Base-by-base conservation (phyloP, 192 early-diverging fungal species). In the Oehlia diaphana region DNA sequence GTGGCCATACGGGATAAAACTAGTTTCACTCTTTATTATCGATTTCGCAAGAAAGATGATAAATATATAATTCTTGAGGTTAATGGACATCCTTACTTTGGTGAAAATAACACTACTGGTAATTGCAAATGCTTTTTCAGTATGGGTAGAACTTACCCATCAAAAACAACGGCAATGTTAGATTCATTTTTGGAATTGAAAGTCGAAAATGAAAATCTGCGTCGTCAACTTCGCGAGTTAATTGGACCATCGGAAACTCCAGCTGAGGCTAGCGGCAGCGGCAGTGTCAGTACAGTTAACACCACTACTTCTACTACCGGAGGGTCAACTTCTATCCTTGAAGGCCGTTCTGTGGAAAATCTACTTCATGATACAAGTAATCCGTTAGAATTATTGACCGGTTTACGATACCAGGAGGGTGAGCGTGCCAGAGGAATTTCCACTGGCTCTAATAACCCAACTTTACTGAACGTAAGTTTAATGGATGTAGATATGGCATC, bases 151-250 rank as follows among this genome's bases (percentile, higher is more conserved):
- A 81, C 83, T 3, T 82, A 87, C 9, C 86, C 86, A 0, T 83
- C 82, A 26, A 84, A 82, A 23, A 79, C 82, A 63, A 82, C 81
- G 9, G 67, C 77, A 16, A 78, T 87, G 77, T 69, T 87, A 9
- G 86, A 87, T 79, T 79, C 83, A 16, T 86, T 87, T 72, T 65
- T 87, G 16, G 86, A 87, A 74, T 72, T 87, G 6, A 87, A 87
- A 74, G 68, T 84, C 16, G 86, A 87, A 76, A 87, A 87, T 61
- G 83, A 86, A 74, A 79, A 81, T 70, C 66, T 87, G 19, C 33
- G 72, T 39, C 69, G 78, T 28, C 75, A 84, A 80, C 82, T 84
- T 35, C 72, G 68, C 16, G 39, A 77, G 26, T 47, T 84, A 28
- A 67, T 70, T 19, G 74, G 76, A 31, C 68, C 76, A 28, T 23